Evolutionary conservation across 306 rosid genomes (phyloP).

Genomic region (Pueraria montana): DNA sequence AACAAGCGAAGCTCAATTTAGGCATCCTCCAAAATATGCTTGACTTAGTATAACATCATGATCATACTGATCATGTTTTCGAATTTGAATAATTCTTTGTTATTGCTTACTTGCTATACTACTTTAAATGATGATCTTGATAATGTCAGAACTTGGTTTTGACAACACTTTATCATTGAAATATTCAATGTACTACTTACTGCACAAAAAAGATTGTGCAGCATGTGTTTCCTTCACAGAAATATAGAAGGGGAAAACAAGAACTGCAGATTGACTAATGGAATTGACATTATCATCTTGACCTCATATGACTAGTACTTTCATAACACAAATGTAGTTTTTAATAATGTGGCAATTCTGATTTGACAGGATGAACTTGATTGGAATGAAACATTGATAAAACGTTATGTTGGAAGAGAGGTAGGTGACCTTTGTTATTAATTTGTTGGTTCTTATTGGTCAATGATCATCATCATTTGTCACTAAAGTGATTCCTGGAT

Average conservation of each 20-base stretch:
- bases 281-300: background rate
- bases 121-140: conserved; percentile 49
- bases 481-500: conserved; percentile 21
- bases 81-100: background rate
- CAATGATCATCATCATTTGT: background rate
- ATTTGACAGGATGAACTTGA: conserved; percentile 83
- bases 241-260: conserved; percentile 29
- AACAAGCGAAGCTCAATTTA: conserved; percentile 1
- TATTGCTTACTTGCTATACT: conserved; percentile 36
- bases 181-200: background rate
- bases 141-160: conserved; percentile 35
- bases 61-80: background rate
- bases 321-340: background rate
- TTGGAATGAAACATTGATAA: conserved; percentile 81
- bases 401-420: conserved; percentile 90
- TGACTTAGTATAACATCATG: background rate
- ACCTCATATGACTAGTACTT: conserved; percentile 6
- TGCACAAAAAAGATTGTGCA: background rate
- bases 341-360: conserved; percentile 34
- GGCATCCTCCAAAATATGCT: background rate
- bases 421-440: conserved; percentile 46
- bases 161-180: background rate
- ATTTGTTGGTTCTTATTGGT: conserved; percentile 31
- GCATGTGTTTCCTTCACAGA: background rate
- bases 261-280: conserved; percentile 25